Percentiles rank a stretch among this genome's conserved stretches.
Evolutionary conservation across 2,329 filamentous ascomycete genomes (phyloP).

Genomic region (Lachnellula willkommii): DNA sequence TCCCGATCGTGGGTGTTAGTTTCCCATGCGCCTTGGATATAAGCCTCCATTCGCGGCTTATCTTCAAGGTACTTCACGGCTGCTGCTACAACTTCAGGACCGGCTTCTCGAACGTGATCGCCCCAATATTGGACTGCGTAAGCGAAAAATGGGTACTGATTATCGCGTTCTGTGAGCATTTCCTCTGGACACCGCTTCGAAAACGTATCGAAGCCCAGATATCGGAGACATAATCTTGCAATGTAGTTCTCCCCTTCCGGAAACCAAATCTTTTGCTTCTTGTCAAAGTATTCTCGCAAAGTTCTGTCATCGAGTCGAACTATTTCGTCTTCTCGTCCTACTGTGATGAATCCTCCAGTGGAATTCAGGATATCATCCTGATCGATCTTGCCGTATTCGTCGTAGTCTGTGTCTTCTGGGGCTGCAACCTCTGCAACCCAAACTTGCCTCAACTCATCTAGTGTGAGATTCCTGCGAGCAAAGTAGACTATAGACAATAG

Average conservation of each 20-base stretch:
- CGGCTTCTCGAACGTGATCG: conserved; percentile 17
- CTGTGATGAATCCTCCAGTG: conserved; percentile 14
- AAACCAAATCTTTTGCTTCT: conserved; percentile 8
- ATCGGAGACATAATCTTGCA: conserved; percentile 11
- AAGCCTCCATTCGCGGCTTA: conserved; percentile 11
- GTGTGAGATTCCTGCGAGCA: conserved; percentile 25
- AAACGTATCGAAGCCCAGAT: conserved; percentile 11
- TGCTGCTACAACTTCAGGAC: conserved; percentile 1
- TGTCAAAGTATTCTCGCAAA: conserved; percentile 12
- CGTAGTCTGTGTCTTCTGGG: conserved; percentile 1
- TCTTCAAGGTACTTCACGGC: conserved; percentile 13
- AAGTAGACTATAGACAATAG: conserved; percentile 32
- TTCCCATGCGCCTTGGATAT: conserved; percentile 17
- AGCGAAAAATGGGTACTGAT: conserved; percentile 17
- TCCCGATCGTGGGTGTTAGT: conserved; percentile 10
- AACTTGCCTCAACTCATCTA: conserved; percentile 31
- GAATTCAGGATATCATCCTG: conserved; percentile 15
- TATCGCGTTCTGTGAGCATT: conserved; percentile 13
- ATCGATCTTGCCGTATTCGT: conserved; percentile 10
- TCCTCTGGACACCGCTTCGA: conserved; percentile 8
- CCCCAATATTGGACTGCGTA: conserved; percentile 26
- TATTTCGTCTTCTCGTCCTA: conserved; percentile 6
- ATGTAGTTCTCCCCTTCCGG: conserved; percentile 6
- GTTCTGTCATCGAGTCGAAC: conserved; percentile 14
- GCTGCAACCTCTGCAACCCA: conserved; percentile 27